Evolutionary conservation across 495 filamentous ascomycete species (phyloP), one percentile per base, ranked within the genome.

Genomic region (Lepraria neglecta): DNA sequence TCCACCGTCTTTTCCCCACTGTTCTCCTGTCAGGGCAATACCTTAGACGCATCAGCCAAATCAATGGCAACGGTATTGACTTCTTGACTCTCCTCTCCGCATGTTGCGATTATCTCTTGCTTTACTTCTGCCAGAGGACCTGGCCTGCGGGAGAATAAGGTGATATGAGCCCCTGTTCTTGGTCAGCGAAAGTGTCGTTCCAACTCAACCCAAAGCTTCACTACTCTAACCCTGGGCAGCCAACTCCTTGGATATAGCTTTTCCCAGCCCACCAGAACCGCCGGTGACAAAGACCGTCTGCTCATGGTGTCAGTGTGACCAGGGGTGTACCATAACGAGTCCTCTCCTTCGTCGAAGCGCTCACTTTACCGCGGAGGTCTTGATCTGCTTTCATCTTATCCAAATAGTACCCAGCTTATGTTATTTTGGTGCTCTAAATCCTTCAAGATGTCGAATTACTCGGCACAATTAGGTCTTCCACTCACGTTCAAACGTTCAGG

Each of bases 231-330:
- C 70, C 68, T 63, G 63, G 6, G 56, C 31, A 21, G 67, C 67
- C 15, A 72, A 46, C 31, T 62, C 57, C 57, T 71, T 71, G 2
- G 67, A 55, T 54, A 72, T 68, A 19, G 66, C 70, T 53, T 69
- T 68, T 4, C 70, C 69, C 12, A 72, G 53, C 4, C 70, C 70
- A 5, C 59, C 61, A 45, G 69, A 69, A 6, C 70, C 70, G 11
- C 70, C 70, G 33, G 67, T 62, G 4, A 72, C 58, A 35, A 72
- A 72, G 14, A 68, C 67, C 1, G 63, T 69, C 70, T 72, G 33
- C 40, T 43, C 3, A 43, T 43, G 1, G 40, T 17, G 15, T 43
- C 15, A 43, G 40, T 17, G 24, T 24, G 24, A 43, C 40, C 9
- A 43, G 9, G 40, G 40, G 24, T 24, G 24, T 24, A 24, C 24